Evolutionary conservation across 2,329 filamentous ascomycete genomes (phyloP).

Genomic region (Diaporthe humulicola): DNA sequence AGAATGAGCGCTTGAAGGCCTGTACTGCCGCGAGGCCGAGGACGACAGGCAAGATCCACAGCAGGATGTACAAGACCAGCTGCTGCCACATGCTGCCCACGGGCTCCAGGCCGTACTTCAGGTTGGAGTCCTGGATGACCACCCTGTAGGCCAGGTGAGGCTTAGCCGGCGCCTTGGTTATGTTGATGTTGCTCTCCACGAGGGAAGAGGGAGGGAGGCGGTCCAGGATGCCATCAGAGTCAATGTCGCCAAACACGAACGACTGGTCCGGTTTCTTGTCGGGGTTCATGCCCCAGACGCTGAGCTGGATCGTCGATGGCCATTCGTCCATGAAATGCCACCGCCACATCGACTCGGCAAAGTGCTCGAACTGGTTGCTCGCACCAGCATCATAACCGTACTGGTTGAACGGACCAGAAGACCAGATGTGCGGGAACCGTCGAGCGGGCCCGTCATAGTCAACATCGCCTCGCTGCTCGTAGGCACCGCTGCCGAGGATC

Average conservation of each 20-base stretch:
- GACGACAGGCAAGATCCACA: constrained; percentile 66
- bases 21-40: constrained; percentile 64
- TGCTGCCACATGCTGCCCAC: constrained; percentile 66
- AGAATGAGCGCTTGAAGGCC: constrained; percentile 69
- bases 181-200: constrained; percentile 66
- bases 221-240: constrained; percentile 71
- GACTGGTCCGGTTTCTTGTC: constrained; percentile 72
- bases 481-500: constrained; percentile 69
- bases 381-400: constrained; percentile 73
- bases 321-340: constrained; percentile 74
- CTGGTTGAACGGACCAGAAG: constrained; percentile 72
- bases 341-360: constrained; percentile 63
- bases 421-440: constrained; percentile 72
- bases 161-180: constrained; percentile 64
- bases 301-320: constrained; percentile 71
- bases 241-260: constrained; percentile 70
- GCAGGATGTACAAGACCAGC: constrained; percentile 64
- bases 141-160: constrained; percentile 69
- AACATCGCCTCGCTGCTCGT: constrained; percentile 71
- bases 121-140: constrained; percentile 65
- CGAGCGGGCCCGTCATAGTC: constrained; percentile 53
- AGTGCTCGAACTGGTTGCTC: constrained; percentile 62
- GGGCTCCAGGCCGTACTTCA: constrained; percentile 66
- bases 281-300: constrained; percentile 75
- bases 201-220: constrained; percentile 71